Evolutionary conservation across 1,284 basidiomycete species (phyloP), one percentile per base, ranked within the genome.

Genomic region (Ganoderma lucidum): DNA sequence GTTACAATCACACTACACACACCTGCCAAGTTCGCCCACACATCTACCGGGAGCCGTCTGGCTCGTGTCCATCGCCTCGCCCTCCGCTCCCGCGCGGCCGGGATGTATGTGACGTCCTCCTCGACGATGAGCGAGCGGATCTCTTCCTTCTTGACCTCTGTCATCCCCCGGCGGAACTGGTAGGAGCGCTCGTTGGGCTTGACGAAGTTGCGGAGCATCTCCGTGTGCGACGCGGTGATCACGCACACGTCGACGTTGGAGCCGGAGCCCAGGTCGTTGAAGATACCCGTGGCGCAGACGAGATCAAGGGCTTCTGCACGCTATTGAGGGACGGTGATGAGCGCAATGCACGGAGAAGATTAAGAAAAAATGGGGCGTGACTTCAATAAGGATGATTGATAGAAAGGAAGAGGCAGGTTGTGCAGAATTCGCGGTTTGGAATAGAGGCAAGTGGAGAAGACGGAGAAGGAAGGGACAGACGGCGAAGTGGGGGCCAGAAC

Each of bases 221-320:
- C 94, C 0, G 95, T 96, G 74, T 91, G 84, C 65, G 85, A 82
- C 65, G 91, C 90, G 12, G 94, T 96, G 82, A 99, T 98, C 70
- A 99, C 89, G 80, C 96, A 97, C 0, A 97, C 97, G 80, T 99
- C 98, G 75, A 99, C 92, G 80, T 99, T 99, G 28, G 94, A 96
- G 64, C 98, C 98, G 0, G 96, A 98, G 10, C 98, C 98, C 53
- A 99, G 88, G 85, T 99, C 98, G 85, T 99, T 99, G 87, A 98
- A 99, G 80, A 99, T 97, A 88, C 98, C 98, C 1, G 96, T 93
- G 60, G 93, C 87, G 56, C 92, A 90, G 28, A 99, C 97, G 14
- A 99, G 86, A 28, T 86, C 84, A 68, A 99, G 89, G 0, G 97
- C 97, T 60, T 94, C 93, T 66, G 90, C 86, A 62, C 94, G 89